Percentiles rank a stretch among this genome's conserved stretches.
Conservation (phyloP, 257 asterid species). For the Solanum medicagineum region DNA sequence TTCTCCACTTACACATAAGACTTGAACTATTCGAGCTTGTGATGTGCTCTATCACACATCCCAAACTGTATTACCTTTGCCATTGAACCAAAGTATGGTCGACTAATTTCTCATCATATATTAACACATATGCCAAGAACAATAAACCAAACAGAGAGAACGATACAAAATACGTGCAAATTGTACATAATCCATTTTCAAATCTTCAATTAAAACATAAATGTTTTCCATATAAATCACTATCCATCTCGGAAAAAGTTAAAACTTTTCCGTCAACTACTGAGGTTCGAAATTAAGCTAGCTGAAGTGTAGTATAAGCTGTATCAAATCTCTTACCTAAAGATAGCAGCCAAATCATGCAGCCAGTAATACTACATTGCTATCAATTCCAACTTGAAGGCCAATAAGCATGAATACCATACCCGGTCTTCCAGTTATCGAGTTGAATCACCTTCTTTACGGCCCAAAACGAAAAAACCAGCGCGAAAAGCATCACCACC, state of each 20-base stretch:
- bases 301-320: background rate
- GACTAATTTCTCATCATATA: background rate
- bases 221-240: background rate
- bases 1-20: background rate
- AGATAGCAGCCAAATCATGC: background rate
- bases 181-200: background rate
- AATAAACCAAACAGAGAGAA: background rate
- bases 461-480: constrained; percentile 47
- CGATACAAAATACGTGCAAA: background rate
- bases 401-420: constrained; percentile 74
- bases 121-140: background rate
- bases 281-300: background rate
- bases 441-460: constrained; percentile 61
- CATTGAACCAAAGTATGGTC: background rate
- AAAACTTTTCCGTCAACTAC: background rate
- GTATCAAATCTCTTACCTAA: constrained; percentile 25
- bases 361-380: background rate
- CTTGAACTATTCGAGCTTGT: background rate
- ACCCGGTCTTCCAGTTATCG: constrained; percentile 98
- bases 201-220: background rate
- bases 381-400: constrained; percentile 72
- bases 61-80: background rate
- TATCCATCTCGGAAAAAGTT: background rate
- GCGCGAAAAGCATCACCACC: constrained; percentile 23
- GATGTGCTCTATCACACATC: background rate